Evolutionary conservation across 2,329 filamentous ascomycete species (phyloP), one percentile per base, ranked within the genome.

Genomic region (Dichotomopilus funicola): DNA sequence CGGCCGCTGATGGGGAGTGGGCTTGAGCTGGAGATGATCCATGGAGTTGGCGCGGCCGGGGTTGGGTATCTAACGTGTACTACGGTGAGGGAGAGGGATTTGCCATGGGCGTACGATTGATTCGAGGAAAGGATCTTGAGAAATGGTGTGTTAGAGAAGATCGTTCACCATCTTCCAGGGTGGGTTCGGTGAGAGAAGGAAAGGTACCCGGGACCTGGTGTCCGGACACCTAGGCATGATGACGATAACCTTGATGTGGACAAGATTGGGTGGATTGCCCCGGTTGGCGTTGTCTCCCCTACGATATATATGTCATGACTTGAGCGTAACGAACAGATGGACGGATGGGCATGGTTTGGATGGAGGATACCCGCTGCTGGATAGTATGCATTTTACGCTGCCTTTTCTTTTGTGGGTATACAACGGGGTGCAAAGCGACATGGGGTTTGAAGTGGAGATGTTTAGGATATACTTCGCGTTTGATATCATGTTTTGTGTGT

Each of bases 1-100:
- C 85, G 86, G 56, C 91, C 91, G 4, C 75, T 96, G 10, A 95
- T 95, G 86, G 81, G 87, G 51, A 94, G 89, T 66, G 88, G 85
- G 51, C 78, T 96, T 10, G 89, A 96, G 71, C 78, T 95, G 48
- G 90, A 95, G 68, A 70, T 89, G 59, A 53, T 41, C 36, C 67
- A 68, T n/a, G 69, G 70, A 34, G 66, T 71, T 64, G 70, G 64
- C 60, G 75, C 68, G 5, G 75, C 73, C 12, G 69, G 70, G 44
- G 71, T 80, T 50, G 68, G 71, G 10, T 80, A 81, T 60, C 68
- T 81, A 55, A 80, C 78, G 7, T 81, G 78, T 65, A 78, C 73
- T 40, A 70, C 68, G 11, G 71, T 81, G 5, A 68, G 69, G 49
- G 77, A 77, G 61, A 66, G 75, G 53, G 78, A 80, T 63, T 63